phyloP scores from a whole-genome alignment of 352 stramenopile species.

The Phytophthora tentaculata region DNA sequence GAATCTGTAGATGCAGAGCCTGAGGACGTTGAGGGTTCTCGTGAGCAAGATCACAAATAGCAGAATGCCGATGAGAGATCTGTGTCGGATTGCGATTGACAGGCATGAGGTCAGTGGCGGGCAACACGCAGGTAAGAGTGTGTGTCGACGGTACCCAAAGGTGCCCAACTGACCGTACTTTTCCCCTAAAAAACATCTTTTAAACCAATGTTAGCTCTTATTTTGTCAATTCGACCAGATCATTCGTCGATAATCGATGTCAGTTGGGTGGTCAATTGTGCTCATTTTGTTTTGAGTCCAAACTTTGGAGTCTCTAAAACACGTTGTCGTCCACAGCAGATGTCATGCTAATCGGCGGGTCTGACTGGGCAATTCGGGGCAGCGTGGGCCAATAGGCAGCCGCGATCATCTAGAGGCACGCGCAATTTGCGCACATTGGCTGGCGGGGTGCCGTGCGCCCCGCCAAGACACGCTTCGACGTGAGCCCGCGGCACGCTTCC shows the following conservation, averaged over 20 bases:
- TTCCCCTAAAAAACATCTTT: background rate
- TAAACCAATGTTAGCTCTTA: background rate
- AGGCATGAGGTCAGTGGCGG: slow-evolving; percentile 12
- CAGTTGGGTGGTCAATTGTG: background rate
- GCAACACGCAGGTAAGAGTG: slow-evolving; percentile 17
- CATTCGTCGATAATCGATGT: background rate
- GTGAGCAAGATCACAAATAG: slow-evolving; percentile 30
- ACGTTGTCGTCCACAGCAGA: background rate
- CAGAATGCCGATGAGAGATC: slow-evolving; percentile 7
- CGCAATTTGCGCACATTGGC: slow-evolving; percentile 23
- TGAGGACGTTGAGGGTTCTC: slow-evolving; percentile 13
- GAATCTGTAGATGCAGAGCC: slow-evolving; percentile 8
- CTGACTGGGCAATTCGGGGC: background rate
- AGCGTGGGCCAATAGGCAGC: slow-evolving; percentile 12
- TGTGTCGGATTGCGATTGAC: slow-evolving; percentile 8
- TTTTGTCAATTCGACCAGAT: background rate
- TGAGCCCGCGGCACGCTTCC: slow-evolving; percentile 22
- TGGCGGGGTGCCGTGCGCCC: slow-evolving; percentile 15
- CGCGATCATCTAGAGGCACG: slow-evolving; percentile 10
- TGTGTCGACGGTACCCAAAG: background rate
- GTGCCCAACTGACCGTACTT: background rate
- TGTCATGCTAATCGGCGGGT: background rate
- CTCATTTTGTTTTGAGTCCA: background rate
- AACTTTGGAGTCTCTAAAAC: slow-evolving; percentile 4
- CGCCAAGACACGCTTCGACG: slow-evolving; percentile 19